Evolutionary conservation across 2,329 filamentous ascomycete species (phyloP).

Genomic region (Colletotrichum incanum): DNA sequence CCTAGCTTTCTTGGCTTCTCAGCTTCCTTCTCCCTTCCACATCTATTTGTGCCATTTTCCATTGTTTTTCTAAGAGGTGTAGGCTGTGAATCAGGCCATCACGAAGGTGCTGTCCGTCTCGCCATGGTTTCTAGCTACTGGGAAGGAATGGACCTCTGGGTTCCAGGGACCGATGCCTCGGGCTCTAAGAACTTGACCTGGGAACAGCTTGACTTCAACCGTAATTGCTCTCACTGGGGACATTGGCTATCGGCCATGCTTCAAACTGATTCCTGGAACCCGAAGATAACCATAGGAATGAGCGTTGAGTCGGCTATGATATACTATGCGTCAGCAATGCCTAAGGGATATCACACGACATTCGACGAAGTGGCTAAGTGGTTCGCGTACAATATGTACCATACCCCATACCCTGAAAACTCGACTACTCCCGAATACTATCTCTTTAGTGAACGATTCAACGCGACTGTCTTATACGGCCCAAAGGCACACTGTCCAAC

Average conservation of each 20-base stretch:
- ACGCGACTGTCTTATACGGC: constrained; percentile 6
- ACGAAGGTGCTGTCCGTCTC: background rate
- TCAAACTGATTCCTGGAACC: constrained; percentile 33
- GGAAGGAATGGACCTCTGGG: constrained; percentile 27
- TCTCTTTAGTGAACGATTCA: constrained; percentile 34
- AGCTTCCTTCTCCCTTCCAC: background rate
- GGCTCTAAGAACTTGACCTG: constrained; percentile 25
- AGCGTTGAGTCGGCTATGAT: constrained; percentile 22
- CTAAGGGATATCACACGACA: constrained; percentile 7
- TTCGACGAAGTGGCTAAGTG: constrained; percentile 23
- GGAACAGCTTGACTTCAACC: constrained; percentile 37
- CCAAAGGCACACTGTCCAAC: constrained; percentile 27
- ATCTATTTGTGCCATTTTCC: background rate
- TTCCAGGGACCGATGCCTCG: constrained; percentile 24
- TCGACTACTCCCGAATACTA: constrained; percentile 10
- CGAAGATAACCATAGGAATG: constrained; percentile 29
- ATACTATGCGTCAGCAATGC: constrained; percentile 20
- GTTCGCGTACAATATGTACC: constrained; percentile 40
- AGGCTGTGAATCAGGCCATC: background rate
- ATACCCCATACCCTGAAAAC: constrained; percentile 22
- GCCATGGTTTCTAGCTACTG: background rate
- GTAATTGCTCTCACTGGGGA: constrained; percentile 34
- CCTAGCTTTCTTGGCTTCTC: background rate
- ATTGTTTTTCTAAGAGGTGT: background rate
- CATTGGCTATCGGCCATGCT: constrained; percentile 31